phyloP scores from a whole-genome alignment of 2,329 filamentous ascomycete species.

The Corniculantispora saksenae region DNA sequence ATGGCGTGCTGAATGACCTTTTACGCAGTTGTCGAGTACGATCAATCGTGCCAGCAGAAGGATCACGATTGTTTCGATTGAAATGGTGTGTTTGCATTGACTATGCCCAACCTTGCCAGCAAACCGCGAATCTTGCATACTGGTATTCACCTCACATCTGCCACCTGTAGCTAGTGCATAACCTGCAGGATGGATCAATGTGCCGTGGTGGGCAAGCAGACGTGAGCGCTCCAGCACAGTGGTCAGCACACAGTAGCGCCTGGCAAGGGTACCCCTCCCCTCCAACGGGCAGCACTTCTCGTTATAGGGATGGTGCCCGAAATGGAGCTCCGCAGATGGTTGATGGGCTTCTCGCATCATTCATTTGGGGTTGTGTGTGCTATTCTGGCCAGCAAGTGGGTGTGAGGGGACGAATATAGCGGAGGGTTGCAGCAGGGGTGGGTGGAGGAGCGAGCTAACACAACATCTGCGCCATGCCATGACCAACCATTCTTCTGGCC shows the following conservation, averaged over 20 bases:
- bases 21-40: not conserved
- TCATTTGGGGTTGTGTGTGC: not conserved
- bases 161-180: not conserved
- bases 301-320: constrained; percentile 12
- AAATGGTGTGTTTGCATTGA: not conserved
- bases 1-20: not conserved
- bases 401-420: not conserved
- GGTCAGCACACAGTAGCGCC: not conserved
- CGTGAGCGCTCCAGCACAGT: not conserved
- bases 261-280: not conserved
- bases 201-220: not conserved
- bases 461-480: not conserved
- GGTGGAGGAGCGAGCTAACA: not conserved
- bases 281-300: constrained; percentile 7
- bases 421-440: not conserved
- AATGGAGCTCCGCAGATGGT: constrained; percentile 10
- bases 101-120: constrained; percentile 3
- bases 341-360: constrained; percentile 1
- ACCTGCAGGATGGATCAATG: not conserved
- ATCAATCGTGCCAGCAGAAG: not conserved
- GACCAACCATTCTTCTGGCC: not conserved
- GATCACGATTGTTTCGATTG: not conserved
- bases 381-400: not conserved
- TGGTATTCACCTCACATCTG: not conserved
- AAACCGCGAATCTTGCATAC: not conserved